Evolutionary conservation across 1,284 basidiomycete species (phyloP).

Genomic region (Wolfiporia cocos): DNA sequence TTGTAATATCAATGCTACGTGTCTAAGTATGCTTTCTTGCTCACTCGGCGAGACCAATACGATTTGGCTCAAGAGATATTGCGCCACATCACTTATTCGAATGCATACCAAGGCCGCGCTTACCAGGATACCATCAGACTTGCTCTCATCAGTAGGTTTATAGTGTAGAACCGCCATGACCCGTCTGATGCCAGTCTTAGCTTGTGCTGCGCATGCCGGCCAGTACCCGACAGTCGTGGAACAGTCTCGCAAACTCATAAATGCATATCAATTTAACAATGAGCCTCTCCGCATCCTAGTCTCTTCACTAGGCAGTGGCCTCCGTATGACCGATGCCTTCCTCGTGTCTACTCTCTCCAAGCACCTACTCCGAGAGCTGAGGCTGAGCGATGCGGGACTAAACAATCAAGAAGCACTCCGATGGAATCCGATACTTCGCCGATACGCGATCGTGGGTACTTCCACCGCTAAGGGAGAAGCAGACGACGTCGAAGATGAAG

Average conservation of each 20-base stretch:
- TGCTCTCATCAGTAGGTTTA: not conserved
- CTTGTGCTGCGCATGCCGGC: conserved; percentile 60
- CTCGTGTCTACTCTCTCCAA: conserved; percentile 76
- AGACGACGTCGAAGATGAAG: conserved; percentile 31
- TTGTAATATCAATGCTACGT: too few species aligned
- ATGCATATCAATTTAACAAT: conserved; percentile 71
- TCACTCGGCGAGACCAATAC: conserved; percentile 62
- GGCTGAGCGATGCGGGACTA: conserved; percentile 55
- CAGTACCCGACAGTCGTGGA: conserved; percentile 60
- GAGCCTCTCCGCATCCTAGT: conserved; percentile 75
- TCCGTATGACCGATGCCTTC: conserved; percentile 66
- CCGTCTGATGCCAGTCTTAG: conserved; percentile 30
- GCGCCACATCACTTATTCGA: conserved; percentile 73
- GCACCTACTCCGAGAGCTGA: conserved; percentile 74
- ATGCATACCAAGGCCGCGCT: conserved; percentile 63
- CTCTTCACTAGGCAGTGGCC: conserved; percentile 63
- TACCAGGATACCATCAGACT: conserved; percentile 69
- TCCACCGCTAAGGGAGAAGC: conserved; percentile 25
- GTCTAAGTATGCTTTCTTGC: conserved; percentile 75
- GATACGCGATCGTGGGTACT: conserved; percentile 36
- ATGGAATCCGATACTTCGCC: conserved; percentile 49
- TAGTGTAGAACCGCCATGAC: not conserved
- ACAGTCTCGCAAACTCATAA: conserved; percentile 68
- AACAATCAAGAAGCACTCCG: conserved; percentile 51
- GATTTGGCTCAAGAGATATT: conserved; percentile 76